Conservation (phyloP, 2,329 filamentous ascomycete genomes). For the Triangularia setosa region DNA sequence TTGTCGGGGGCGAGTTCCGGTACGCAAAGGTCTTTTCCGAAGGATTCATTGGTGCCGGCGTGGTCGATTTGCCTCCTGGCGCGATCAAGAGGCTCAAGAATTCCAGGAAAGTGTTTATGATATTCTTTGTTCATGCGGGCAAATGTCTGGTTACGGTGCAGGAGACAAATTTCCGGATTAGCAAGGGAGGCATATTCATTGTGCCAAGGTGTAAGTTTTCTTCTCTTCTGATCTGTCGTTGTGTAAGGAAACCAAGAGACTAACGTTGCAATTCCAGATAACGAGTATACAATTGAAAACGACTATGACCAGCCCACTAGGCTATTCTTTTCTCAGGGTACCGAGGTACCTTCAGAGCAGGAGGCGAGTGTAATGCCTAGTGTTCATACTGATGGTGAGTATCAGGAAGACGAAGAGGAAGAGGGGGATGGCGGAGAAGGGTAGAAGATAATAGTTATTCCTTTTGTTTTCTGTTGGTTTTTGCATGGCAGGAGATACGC, state of each 20-base stretch:
- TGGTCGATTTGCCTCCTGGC: conserved; percentile 82
- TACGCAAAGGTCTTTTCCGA: conserved; percentile 85
- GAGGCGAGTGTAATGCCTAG: conserved; percentile 21
- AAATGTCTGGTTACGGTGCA: conserved; percentile 76
- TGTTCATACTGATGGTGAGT: conserved; percentile 6
- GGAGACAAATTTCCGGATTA: conserved; percentile 73
- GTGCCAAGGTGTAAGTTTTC: conserved; percentile 79
- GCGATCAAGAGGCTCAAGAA: conserved; percentile 88
- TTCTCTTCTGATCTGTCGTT: conserved; percentile 1
- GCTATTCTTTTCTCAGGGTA: conserved; percentile 91
- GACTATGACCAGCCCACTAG: conserved; percentile 67
- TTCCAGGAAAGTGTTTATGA: conserved; percentile 92
- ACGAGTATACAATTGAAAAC: conserved; percentile 89
- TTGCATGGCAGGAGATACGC: background rate
- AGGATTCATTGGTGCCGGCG: conserved; percentile 82
- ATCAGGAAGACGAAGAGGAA: conserved; percentile 7
- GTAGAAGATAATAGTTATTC: background rate
- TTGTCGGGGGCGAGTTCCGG: conserved; percentile 67
- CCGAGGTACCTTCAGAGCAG: conserved; percentile 43
- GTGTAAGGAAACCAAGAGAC: background rate
- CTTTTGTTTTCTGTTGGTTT: background rate
- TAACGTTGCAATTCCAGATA: conserved; percentile 54
- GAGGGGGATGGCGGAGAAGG: conserved; percentile 16
- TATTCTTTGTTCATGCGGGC: conserved; percentile 85
- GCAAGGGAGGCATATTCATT: conserved; percentile 86